A percentile compares a stretch with the other conserved stretches of the same genome.
phyloP scores from a whole-genome alignment of 2,329 filamentous ascomycete genomes.

The Phialophora macrospora region DNA sequence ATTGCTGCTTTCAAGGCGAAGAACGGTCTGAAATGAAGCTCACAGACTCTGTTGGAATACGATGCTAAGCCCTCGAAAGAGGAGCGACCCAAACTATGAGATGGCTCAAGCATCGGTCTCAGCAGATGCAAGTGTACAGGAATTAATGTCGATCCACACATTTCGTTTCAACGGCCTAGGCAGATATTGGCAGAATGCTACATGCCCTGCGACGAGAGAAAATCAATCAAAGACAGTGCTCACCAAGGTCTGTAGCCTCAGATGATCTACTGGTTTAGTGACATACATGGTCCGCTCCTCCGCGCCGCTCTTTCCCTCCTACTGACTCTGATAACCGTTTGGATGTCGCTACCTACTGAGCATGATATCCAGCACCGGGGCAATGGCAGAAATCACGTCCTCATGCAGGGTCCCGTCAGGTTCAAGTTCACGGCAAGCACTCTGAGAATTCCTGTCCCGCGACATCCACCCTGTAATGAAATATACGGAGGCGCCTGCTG shows the following conservation, averaged over 20 bases:
- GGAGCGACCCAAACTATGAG: neutral
- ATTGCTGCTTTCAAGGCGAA: constrained; percentile 91
- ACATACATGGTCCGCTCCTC: neutral
- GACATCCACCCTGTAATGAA: neutral
- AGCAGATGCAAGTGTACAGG: neutral
- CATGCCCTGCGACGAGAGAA: constrained; percentile 10
- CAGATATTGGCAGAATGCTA: neutral
- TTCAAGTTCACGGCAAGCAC: neutral
- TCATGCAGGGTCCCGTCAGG: neutral
- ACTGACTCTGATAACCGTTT: neutral
- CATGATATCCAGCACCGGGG: neutral
- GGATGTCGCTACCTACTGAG: neutral
- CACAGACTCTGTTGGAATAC: neutral
- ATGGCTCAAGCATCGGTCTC: neutral
- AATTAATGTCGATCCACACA: neutral
- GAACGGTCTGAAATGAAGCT: constrained; percentile 48
- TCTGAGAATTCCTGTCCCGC: neutral
- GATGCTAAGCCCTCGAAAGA: neutral
- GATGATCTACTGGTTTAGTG: neutral
- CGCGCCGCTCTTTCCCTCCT: neutral
- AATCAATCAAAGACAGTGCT: constrained; percentile 14
- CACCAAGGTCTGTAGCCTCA: neutral
- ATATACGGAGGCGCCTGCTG: neutral
- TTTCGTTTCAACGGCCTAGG: neutral
- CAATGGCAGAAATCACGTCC: neutral